Evolutionary conservation across 352 stramenopile species (phyloP), one percentile per base, ranked within the genome.

Genomic region (Pythium monospermum): DNA sequence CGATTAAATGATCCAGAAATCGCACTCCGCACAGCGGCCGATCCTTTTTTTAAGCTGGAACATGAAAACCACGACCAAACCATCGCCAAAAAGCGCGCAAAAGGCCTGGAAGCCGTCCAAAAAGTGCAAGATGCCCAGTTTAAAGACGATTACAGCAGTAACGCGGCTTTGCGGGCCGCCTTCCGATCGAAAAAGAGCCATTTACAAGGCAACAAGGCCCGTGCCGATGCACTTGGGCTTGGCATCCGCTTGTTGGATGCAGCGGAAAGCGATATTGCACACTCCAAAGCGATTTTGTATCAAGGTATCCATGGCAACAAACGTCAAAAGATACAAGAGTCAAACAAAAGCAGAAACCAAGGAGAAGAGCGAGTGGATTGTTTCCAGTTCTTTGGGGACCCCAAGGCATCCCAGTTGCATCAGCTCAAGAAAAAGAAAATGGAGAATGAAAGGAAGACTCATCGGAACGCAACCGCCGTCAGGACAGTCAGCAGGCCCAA

Each of bases 1-100:
- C 60, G 47, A 0, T 33, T 91, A 22, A 87, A 89, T 42, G 76
- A 81, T 16, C 61, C 78, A 4, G 35, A 68, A n/a, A 55, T 88
- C 18, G 61, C 57, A 2, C 25, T 47, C 4, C 53, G 71, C 42
- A 53, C 91, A 8, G 64, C 61, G 13, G 52, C 56, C 5, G 83
- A 96, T 36, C 75, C 83, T 21, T 94, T 96, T 45, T 80, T 81
- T 27, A 59, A 67, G 19, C 56, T 96, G 7, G 76, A 96, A 49
- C 83, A 96, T 52, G 83, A 91, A 35, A 64, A 83, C 1, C 62
- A 85, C 31, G 83, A 96, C 67, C 72, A 76, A 26, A 37, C 51
- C 25, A 62, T 62, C 12, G 80, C 77, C 1, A 60, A 64, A 31
- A 63, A 85, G 31, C 67, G 73, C 11, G 68, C 69, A 12, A 48